Evolutionary conservation across 129 eudicot species (phyloP), one percentile per base, ranked within the genome.

Genomic region (Arctium minus): DNA sequence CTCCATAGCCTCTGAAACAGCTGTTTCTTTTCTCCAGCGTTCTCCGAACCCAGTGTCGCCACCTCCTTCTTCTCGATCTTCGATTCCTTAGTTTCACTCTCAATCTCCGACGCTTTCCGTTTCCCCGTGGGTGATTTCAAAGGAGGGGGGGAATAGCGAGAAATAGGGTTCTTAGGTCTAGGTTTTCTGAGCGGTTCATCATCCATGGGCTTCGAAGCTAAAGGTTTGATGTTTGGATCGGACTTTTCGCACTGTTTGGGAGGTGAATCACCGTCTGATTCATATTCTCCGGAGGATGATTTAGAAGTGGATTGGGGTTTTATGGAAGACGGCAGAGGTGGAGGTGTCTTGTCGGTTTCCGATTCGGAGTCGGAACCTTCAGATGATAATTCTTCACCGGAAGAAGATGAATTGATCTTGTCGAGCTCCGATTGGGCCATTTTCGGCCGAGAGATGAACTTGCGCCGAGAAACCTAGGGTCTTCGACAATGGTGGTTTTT

Each of bases 1-100:
- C 97, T 92, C 91, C 90, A 92, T 29, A 92, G 31, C 73, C 97
- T 82, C 84, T 85, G 91, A 83, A 91, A 89, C 36, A 85, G 44
- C 29, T 35, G 69, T 75, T 85, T 88, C 85, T 81, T 85, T 15
- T 38, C 53, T 13, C 17, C 67, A 44, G 68, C 84, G 33, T n/a
- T 53, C 22, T 72, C 27, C 27, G 27, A 22, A 22, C 27, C 27
- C 27, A 22, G 27, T 22, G 27, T 22, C 27, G 27, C 27, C 27
- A 22, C 27, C 27, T 22, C 83, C 62, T 85, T 89, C 87, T 84
- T 89, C 8, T 83, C 46, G 83, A 70, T 81, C 75, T 79, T 86
- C 11, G 85, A 37, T 9, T 80, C 85, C 38, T 11, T 79, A 1
- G 10, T 33, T 5, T 75, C 88, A n/a, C 9, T 46, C 32, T 69